Evolutionary conservation across 805 yeast species (phyloP), one percentile per base, ranked within the genome.

Genomic region (Barnettozyma salicaria): DNA sequence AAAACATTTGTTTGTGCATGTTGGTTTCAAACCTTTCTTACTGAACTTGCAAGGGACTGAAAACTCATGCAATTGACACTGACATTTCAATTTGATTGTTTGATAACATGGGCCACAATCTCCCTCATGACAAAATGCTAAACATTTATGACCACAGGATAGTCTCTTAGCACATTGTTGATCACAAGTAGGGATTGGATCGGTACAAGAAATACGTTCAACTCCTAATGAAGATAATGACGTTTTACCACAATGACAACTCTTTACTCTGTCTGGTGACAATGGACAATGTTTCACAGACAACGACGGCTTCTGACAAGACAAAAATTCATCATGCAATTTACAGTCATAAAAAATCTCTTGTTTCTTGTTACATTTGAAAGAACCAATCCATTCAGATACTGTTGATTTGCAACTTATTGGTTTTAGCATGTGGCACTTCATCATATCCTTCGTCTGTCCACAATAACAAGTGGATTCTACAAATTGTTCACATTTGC

Each of bases 231-330:
- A 64, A 2, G 53, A 53, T 8, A 80, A 64, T 5, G 53, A 47
- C 2, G 76, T 70, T 50, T 80, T 78, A 2, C 96, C 95, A 65
- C 97, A 88, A 25, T 80, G 82, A 60, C 97, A 88, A 1, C 74
- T 70, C 19, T 64, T 72, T n/a, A 80, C 57, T 1, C 61, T 45
- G 13, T 65, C 61, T 0, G 95, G 95, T 5, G 83, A 65, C 30
- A 66, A 63, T 10, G 80, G 82, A 60, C 97, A 88, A 19, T 57
- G 56, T 40, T 45, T 61, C 51, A 45, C 33, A 7, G 56, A 43
- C 24, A 56, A 60, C 3, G 52, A 46, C 9, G 36, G 41, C 10
- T 56, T 59, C 51, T 52, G 52, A 40, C 68, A 59, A 0, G 63
- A 45, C 16, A 70, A 63, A 0, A 80, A 69, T 52, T 78, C 86